Base-by-base conservation (phyloP, 768 basidiomycete species). In the Arthromyces matolae region DNA sequence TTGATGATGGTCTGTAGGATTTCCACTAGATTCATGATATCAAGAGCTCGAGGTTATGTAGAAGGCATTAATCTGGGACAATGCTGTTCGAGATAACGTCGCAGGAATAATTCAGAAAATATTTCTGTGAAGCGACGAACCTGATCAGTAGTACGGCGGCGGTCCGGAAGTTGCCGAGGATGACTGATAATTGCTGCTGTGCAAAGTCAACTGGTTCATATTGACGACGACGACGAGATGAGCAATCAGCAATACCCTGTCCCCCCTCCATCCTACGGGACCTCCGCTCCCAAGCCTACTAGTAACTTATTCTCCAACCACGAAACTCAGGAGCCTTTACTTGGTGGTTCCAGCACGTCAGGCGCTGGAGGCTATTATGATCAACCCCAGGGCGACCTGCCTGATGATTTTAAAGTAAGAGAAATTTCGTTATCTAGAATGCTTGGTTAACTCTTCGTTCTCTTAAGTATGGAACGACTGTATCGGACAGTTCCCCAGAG, bases 361-460 rank as follows among this genome's bases (percentile, higher is more conserved):
- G 64, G 71, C 14, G 64, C 64, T 14, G 73, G 75, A 23, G 83
- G 70, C n/a, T 75, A 83, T 55, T 88, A 78, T 54, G 80, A 93
- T 67, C 89, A 93, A 56, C 84, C 90, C 22, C 71, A 69, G 27
- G 89, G 79, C 38, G 91, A 93, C 54, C 60, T 93, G 38, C 91
- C 90, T 0, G 93, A 95, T 59, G 94, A 96, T 65, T 96, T 96
- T 80, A 92, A 94, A 79, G 89, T 89, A 50, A 19, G 69, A 59
- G 2, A n/a, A 20, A n/a, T 13, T 8, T 29, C 12, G 29, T 16
- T 33, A n/a, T 35, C 5, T 12, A n/a, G 9, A 18, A 51, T 49
- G 2, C 20, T n/a, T n/a, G n/a, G n/a, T n/a, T n/a, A n/a, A 10
- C 0, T 46, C 37, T 41, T 39, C 42, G 42, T 51, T 47, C 8